Percentiles rank a stretch among this genome's conserved stretches.
phyloP scores from a whole-genome alignment of 805 yeast genomes.

The Metschnikowia lochheadii region DNA sequence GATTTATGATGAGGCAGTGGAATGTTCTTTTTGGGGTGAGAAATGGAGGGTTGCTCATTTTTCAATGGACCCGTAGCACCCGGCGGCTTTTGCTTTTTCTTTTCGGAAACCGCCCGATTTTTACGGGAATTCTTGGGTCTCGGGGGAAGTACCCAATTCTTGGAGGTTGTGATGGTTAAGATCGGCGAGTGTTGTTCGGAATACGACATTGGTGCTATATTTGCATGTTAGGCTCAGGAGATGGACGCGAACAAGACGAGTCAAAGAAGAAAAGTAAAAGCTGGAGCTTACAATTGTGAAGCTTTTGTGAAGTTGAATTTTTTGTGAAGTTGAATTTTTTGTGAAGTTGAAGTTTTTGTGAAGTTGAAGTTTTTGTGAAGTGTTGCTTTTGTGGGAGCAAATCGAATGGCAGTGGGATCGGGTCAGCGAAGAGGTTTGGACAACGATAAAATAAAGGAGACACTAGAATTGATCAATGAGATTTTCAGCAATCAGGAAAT shows the following conservation, averaged over 20 bases:
- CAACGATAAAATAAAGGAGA: too few species aligned
- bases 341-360: too few species aligned
- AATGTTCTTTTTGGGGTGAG: background rate
- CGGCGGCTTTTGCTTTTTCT: constrained; percentile 23
- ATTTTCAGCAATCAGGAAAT: background rate
- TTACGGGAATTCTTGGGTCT: constrained; percentile 19
- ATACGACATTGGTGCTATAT: constrained; percentile 9
- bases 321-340: too few species aligned
- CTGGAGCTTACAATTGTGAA: too few species aligned
- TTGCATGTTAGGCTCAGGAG: constrained; percentile 12
- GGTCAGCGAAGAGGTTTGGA: too few species aligned
- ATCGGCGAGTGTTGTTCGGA: constrained; percentile 15
- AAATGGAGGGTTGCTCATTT: background rate
- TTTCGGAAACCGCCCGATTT: constrained; percentile 13
- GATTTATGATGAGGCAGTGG: background rate
- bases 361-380: too few species aligned
- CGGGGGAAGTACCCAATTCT: constrained; percentile 21
- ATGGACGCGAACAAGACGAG: background rate
- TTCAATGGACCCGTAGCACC: background rate
- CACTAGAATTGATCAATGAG: too few species aligned
- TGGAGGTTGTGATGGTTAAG: constrained; percentile 18
- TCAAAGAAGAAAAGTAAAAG: background rate
- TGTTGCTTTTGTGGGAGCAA: too few species aligned
- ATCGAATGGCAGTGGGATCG: too few species aligned
- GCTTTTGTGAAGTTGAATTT: too few species aligned